Percentiles rank a stretch among this genome's conserved stretches.
Conservation (phyloP, 345 rosid species). For the Syzygium jambos region DNA sequence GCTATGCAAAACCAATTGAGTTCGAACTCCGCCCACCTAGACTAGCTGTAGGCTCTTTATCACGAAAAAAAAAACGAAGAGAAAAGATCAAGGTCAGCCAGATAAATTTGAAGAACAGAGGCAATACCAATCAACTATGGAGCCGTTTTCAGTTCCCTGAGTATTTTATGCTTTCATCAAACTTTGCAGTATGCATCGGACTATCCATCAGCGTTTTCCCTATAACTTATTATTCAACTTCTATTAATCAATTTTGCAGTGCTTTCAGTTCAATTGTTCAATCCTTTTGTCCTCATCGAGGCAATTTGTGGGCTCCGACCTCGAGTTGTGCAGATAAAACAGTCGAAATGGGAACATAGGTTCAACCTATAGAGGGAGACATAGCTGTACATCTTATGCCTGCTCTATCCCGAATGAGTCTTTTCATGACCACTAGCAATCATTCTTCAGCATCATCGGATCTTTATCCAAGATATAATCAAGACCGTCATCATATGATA, state of each 20-base stretch:
- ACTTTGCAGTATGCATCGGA: not conserved
- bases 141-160: not conserved
- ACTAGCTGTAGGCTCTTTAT: not conserved
- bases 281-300: not conserved
- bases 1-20: not conserved
- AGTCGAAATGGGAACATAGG: not conserved
- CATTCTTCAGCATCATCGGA: not conserved
- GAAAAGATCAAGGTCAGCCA: not conserved
- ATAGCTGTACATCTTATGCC: not conserved
- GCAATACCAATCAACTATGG: not conserved
- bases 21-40: not conserved
- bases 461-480: not conserved
- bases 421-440: not conserved
- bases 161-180: not conserved
- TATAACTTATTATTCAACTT: not conserved
- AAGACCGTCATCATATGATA: not conserved
- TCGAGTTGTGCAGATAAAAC: not conserved
- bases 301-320: not conserved
- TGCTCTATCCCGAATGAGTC: not conserved
- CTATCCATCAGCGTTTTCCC: not conserved
- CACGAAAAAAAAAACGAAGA: not conserved
- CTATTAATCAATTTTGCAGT: not conserved
- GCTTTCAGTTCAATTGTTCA: not conserved
- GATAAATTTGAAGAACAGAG: not conserved
- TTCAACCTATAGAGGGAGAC: not conserved